Conservation (phyloP, 495 filamentous ascomycete genomes). For the Annulohypoxylon bovei region DNA sequence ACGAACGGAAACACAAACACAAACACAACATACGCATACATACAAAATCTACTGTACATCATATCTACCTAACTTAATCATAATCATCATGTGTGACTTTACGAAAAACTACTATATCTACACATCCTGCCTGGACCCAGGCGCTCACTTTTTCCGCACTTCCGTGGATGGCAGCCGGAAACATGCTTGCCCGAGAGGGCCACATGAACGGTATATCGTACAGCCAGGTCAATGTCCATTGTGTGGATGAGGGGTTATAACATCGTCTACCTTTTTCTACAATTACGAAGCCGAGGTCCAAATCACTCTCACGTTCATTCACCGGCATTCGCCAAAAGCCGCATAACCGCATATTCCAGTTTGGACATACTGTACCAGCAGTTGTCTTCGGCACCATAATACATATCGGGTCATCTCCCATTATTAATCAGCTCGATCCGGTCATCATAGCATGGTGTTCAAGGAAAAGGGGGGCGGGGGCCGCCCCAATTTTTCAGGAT, state of each 20-base stretch:
- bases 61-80: constrained; percentile 21
- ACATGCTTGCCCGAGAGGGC: constrained; percentile 68
- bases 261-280: not conserved
- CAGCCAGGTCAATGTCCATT: constrained; percentile 72
- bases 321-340: constrained; percentile 8
- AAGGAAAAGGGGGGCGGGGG: constrained; percentile 19
- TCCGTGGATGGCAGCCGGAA: constrained; percentile 70
- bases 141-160: constrained; percentile 73
- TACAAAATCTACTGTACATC: constrained; percentile 1
- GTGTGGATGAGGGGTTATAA: constrained; percentile 54
- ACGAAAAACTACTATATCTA: constrained; percentile 83
- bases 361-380: constrained; percentile 5
- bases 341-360: not conserved
- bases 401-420: constrained; percentile 8
- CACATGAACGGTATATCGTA: constrained; percentile 81
- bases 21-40: constrained; percentile 3
- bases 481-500: constrained; percentile 16
- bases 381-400: constrained; percentile 23
- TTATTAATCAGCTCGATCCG: constrained; percentile 17
- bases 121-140: constrained; percentile 72
- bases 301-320: constrained; percentile 1
- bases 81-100: constrained; percentile 75
- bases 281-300: not conserved
- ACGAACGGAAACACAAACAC: constrained; percentile 6
- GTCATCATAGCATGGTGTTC: constrained; percentile 18